Evolutionary conservation across 345 rosid genomes (phyloP), one percentile per base, ranked within the genome.

Genomic region (Populus davidiana): DNA sequence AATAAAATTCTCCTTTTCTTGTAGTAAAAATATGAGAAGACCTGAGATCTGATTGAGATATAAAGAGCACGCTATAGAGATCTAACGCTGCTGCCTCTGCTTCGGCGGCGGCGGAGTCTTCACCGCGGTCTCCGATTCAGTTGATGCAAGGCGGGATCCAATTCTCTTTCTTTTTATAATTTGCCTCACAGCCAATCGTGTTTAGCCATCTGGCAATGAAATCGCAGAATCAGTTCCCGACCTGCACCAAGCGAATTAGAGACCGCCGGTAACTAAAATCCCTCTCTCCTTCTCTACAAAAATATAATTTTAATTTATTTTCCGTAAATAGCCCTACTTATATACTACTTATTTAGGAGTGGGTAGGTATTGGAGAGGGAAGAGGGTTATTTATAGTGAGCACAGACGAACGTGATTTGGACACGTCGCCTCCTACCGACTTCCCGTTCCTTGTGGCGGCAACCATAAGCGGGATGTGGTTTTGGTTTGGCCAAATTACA

Each of bases 191-290:
- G n/a, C 73, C 38, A 75, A 71, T 50, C 71, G 39, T 68, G 44
- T 43, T 67, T 41, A 68, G 10, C 73, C 84, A 87, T 12, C 49
- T 81, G 86, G 79, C 71, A 47, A 50, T 35, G 14, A 23, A 59
- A 35, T 59, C 75, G 21, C 75, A 0, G 63, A 69, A 73, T 77
- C 85, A 83, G 92, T 87, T 92, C 98, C 98, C 97, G 97, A 92
- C 92, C 94, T 94, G 97, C 96, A 94, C 94, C 98, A 94, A 92
- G 98, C 97, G 97, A 94, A 87, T 94, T 87, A 80, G 96, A 92
- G 86, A 74, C 92, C 92, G 91, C 89, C 90, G 89, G 88, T 83
- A 77, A 91, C 75, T 69, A 75, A 86, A 86, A 86, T 85, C 39
- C 73, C 41, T 1, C 38, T 17, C 54, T 8, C 54, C 14, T 62